Conservation (phyloP, 257 asterid genomes). For the Cruciata laevipes region DNA sequence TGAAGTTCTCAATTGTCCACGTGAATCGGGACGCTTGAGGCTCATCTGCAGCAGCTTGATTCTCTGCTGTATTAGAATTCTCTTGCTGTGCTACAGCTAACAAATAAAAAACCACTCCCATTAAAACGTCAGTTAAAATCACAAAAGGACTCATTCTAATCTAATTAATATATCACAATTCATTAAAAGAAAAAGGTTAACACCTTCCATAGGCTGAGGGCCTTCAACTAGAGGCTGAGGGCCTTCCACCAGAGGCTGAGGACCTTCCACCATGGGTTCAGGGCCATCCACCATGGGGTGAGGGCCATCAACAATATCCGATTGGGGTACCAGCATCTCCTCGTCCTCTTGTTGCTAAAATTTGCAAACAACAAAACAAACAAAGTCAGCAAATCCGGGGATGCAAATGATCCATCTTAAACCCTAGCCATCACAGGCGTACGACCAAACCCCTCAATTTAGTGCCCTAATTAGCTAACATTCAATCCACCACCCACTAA, state of each 20-base stretch:
- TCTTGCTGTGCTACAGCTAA: constrained; percentile 44
- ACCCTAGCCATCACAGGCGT: constrained; percentile 23
- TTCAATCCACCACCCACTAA: constrained; percentile 24
- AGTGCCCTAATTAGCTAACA: constrained; percentile 16
- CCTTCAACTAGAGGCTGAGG: constrained; percentile 87
- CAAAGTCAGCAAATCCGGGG: background rate
- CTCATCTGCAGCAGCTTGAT: constrained; percentile 74
- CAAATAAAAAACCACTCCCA: constrained; percentile 12
- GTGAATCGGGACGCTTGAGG: constrained; percentile 80
- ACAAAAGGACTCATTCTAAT: background rate
- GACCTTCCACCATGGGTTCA: constrained; percentile 78
- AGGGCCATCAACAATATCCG: constrained; percentile 83
- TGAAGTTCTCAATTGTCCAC: constrained; percentile 75
- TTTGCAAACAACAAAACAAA: constrained; percentile 1
- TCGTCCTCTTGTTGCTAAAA: constrained; percentile 74
- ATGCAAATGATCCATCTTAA: constrained; percentile 31
- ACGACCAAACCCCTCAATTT: constrained; percentile 12
- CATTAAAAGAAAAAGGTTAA: background rate
- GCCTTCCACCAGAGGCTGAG: constrained; percentile 71
- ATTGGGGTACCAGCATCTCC: constrained; percentile 87
- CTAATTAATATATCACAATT: background rate
- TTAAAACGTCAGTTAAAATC: constrained; percentile 7
- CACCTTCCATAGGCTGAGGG: constrained; percentile 99
- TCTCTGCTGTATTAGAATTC: constrained; percentile 64
- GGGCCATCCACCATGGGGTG: constrained; percentile 80